Conservation (phyloP, 352 stramenopile species). For the Phytophthora niederhauseri region DNA sequence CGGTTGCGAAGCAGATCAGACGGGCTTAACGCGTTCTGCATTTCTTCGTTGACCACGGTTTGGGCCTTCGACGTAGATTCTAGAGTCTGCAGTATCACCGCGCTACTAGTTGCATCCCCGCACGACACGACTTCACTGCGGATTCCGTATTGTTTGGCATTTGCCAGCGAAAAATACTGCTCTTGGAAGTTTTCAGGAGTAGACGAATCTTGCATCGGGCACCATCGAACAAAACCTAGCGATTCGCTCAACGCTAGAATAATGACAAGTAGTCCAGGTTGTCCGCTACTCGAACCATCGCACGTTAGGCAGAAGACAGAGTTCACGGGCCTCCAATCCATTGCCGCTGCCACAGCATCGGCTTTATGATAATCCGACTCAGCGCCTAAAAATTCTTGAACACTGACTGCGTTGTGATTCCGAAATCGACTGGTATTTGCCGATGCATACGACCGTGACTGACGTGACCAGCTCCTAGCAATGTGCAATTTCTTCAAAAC, state of each 20-base stretch:
- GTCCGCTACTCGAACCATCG: not conserved
- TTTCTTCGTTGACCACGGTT: conserved; percentile 6
- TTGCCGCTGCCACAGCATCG: not conserved
- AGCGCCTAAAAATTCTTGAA: conserved; percentile 18
- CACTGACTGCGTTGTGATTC: not conserved
- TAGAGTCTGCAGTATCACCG: conserved; percentile 10
- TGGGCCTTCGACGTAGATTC: not conserved
- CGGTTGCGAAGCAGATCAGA: not conserved
- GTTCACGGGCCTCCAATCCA: conserved; percentile 26
- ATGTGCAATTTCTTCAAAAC: conserved; percentile 50
- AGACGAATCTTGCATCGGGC: conserved; percentile 5
- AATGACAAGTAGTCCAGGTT: conserved; percentile 9
- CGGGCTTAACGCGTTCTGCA: too few relatives aligned
- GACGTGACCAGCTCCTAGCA: conserved; percentile 22
- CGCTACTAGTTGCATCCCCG: conserved; percentile 9
- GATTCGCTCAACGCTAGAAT: conserved; percentile 16
- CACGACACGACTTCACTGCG: conserved; percentile 17
- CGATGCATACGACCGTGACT: conserved; percentile 8
- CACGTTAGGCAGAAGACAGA: conserved; percentile 20
- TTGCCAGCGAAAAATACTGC: conserved; percentile 21
- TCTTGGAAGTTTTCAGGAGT: not conserved
- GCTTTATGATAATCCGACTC: conserved; percentile 8
- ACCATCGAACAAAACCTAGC: conserved; percentile 20
- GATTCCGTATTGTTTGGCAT: conserved; percentile 21
- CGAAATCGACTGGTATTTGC: not conserved